phyloP scores from a whole-genome alignment of 805 yeast genomes.

The Hanseniaspora meyeri region DNA sequence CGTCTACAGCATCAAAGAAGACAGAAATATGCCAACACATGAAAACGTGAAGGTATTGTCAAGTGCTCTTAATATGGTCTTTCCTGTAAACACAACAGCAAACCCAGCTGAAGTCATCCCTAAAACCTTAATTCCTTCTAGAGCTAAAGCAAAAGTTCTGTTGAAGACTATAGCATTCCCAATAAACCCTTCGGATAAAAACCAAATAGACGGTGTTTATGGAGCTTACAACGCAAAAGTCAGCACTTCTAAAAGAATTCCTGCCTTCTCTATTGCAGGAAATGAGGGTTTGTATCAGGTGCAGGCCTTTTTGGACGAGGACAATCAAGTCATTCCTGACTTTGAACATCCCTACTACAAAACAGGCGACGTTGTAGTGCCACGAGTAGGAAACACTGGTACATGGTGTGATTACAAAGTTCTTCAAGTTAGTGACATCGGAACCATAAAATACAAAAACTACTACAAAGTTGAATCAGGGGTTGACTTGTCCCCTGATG shows the following conservation, averaged over 20 bases:
- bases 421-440: not conserved
- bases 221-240: slow-evolving; percentile 57
- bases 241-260: slow-evolving; percentile 43
- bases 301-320: not conserved
- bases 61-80: not conserved
- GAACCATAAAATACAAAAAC: not conserved
- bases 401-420: slow-evolving; percentile 74
- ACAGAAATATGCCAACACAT: not conserved
- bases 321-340: slow-evolving; percentile 32
- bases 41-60: not conserved
- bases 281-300: slow-evolving; percentile 88
- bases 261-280: slow-evolving; percentile 74
- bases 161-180: slow-evolving; percentile 68
- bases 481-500: slow-evolving; percentile 41
- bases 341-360: slow-evolving; percentile 37
- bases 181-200: slow-evolving; percentile 79
- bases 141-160: slow-evolving; percentile 28
- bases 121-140: not conserved
- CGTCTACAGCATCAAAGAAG: not conserved
- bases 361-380: slow-evolving; percentile 82
- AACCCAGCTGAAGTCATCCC: not conserved
- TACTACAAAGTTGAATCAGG: slow-evolving; percentile 24
- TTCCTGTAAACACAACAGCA: not conserved
- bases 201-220: slow-evolving; percentile 74
- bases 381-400: slow-evolving; percentile 65